Evolutionary conservation across 495 filamentous ascomycete genomes (phyloP).

Genomic region (Podospora didyma): DNA sequence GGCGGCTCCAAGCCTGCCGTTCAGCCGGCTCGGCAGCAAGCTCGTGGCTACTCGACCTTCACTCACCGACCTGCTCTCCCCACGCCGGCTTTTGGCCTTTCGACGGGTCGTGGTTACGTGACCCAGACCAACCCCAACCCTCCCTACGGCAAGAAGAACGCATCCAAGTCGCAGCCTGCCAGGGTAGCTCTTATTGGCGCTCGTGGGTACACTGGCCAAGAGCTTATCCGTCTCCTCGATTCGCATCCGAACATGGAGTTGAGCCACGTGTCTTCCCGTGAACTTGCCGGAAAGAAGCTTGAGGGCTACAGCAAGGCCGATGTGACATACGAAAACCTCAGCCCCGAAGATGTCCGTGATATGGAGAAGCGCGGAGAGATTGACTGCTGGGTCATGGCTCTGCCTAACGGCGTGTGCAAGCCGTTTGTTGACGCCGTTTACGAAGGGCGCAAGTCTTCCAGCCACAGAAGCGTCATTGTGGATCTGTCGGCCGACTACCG

Average conservation of each 20-base stretch:
- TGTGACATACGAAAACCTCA: slow-evolving; percentile 89
- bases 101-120: slow-evolving; percentile 49
- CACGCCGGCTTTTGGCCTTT: slow-evolving; percentile 11
- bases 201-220: slow-evolving; percentile 93
- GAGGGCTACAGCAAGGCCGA: slow-evolving; percentile 91
- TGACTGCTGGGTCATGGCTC: slow-evolving; percentile 97
- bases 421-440: slow-evolving; percentile 92
- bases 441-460: slow-evolving; percentile 53
- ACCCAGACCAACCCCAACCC: slow-evolving; percentile 94
- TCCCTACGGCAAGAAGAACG: slow-evolving; percentile 90
- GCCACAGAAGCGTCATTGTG: slow-evolving; percentile 75
- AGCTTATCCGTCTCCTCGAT: slow-evolving; percentile 85
- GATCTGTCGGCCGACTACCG: slow-evolving; percentile 95
- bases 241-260: slow-evolving; percentile 92
- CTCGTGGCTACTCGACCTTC: slow-evolving; percentile 60
- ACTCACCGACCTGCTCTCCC: slow-evolving; percentile 34
- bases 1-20: slow-evolving; percentile 38
- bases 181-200: slow-evolving; percentile 91
- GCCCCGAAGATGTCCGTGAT: slow-evolving; percentile 80
- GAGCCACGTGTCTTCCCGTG: slow-evolving; percentile 88
- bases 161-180: slow-evolving; percentile 73
- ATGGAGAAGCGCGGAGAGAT: slow-evolving; percentile 92
- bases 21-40: slow-evolving; percentile 62
- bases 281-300: slow-evolving; percentile 84
- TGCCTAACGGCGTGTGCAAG: slow-evolving; percentile 96